Evolutionary conservation across 169 alveolate genomes (phyloP).

Genomic region (Plasmodium blacklocki): DNA sequence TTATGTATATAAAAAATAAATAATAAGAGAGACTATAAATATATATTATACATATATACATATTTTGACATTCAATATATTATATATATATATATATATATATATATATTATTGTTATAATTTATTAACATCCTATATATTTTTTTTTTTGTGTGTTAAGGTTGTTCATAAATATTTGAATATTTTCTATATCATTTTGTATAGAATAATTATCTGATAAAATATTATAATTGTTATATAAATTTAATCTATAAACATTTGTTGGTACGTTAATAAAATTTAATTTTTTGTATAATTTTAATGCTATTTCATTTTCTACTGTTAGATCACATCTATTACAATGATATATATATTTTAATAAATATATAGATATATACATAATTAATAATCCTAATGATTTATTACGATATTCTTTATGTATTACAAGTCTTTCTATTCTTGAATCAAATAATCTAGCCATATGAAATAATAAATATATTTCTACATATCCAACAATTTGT

Average conservation of each 20-base stretch:
- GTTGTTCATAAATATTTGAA: constrained; percentile 26
- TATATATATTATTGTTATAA: no score
- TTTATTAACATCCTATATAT: no score
- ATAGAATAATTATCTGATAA: constrained; percentile 13
- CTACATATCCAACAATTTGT: constrained; percentile 82
- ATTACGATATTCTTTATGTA: constrained; percentile 80
- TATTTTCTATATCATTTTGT: constrained; percentile 30
- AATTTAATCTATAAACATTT: constrained; percentile 76
- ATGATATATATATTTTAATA: constrained; percentile 75
- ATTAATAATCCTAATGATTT: constrained; percentile 77
- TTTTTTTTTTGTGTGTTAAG: neutral
- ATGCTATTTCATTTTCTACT: constrained; percentile 82
- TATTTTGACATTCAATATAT: no score
- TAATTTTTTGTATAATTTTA: constrained; percentile 78
- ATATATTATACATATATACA: no score
- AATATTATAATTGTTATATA: constrained; percentile 50
- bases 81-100: no score
- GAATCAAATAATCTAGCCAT: constrained; percentile 86
- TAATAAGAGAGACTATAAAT: no score
- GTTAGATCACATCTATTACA: constrained; percentile 84
- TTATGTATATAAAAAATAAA: no score
- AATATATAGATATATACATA: constrained; percentile 75
- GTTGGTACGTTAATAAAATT: constrained; percentile 79
- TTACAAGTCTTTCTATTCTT: constrained; percentile 83
- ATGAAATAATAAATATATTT: constrained; percentile 82